A percentile compares a stretch with the other conserved stretches of the same genome.
phyloP scores from a whole-genome alignment of 495 filamentous ascomycete genomes.

The Penicillium samsonianum region DNA sequence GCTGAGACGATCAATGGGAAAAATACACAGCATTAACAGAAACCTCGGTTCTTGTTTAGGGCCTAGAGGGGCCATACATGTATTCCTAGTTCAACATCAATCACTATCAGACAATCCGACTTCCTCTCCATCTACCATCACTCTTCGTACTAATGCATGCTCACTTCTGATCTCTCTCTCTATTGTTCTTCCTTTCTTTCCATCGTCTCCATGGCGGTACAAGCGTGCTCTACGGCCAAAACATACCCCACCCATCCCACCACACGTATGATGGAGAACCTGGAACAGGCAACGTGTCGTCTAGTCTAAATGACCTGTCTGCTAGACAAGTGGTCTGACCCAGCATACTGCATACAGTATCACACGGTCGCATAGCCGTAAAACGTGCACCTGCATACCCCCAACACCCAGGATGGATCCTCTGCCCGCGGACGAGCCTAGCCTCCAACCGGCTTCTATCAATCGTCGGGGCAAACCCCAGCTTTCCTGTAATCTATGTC shows the following conservation, averaged over 20 bases:
- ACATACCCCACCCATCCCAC: neutral
- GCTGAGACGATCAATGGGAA: too few species aligned
- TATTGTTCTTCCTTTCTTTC: neutral
- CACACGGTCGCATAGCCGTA: neutral
- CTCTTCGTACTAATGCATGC: too few species aligned
- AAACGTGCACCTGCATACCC: neutral
- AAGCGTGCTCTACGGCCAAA: neutral
- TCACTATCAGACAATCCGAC: neutral
- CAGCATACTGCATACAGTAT: neutral
- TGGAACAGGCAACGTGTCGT: neutral
- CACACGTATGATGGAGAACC: neutral
- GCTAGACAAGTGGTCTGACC: neutral
- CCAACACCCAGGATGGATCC: neutral
- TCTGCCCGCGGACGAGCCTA: neutral
- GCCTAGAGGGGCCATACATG: too few species aligned
- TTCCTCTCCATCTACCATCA: neutral
- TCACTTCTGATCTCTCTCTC: neutral
- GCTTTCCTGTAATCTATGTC: neutral
- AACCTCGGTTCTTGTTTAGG: too few species aligned
- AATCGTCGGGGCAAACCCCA: constrained; percentile 3
- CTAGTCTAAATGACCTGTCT: neutral
- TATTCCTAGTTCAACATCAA: too few species aligned
- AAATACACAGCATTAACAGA: too few species aligned
- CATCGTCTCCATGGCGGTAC: neutral
- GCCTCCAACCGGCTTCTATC: neutral